Evolutionary conservation across 495 filamentous ascomycete species (phyloP).

Genomic region (Recurvomyces mirabilis): DNA sequence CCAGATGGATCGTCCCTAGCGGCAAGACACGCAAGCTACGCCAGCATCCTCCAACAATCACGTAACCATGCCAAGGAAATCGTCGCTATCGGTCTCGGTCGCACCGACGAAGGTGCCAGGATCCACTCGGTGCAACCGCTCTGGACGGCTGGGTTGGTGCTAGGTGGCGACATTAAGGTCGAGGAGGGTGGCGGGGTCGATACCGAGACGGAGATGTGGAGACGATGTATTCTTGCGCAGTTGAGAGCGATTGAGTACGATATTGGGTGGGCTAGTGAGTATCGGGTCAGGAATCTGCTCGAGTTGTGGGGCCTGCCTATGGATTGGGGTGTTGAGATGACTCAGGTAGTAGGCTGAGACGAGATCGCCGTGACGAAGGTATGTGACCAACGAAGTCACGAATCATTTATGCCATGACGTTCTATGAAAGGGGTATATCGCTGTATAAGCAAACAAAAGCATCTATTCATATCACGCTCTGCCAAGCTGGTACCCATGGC

Average conservation of each 20-base stretch:
- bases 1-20: slow-evolving; percentile 30
- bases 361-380: too few relatives aligned
- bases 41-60: slow-evolving; percentile 42
- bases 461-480: slow-evolving; percentile 10
- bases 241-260: slow-evolving; percentile 48
- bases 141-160: slow-evolving; percentile 51
- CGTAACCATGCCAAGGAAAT: slow-evolving; percentile 48
- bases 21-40: slow-evolving; percentile 42
- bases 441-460: too few relatives aligned
- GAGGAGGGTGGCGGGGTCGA: slow-evolving; percentile 11
- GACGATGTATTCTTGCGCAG: slow-evolving; percentile 40
- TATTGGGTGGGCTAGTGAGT: slow-evolving; percentile 53
- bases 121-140: slow-evolving; percentile 52
- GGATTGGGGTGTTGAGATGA: slow-evolving; percentile 12
- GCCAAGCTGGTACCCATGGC: slow-evolving; percentile 18
- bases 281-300: slow-evolving; percentile 45
- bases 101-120: slow-evolving; percentile 43
- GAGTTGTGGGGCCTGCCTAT: slow-evolving; percentile 38
- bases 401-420: too few relatives aligned
- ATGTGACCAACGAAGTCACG: neutral
- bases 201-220: slow-evolving; percentile 31
- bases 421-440: neutral
- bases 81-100: slow-evolving; percentile 43
- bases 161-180: slow-evolving; percentile 28
- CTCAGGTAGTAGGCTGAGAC: too few relatives aligned